These are phyloP conservation scores for Ziziphus jujuba DNA, from an alignment of 306 rosid species.

Conservation along the genomic window DNA sequence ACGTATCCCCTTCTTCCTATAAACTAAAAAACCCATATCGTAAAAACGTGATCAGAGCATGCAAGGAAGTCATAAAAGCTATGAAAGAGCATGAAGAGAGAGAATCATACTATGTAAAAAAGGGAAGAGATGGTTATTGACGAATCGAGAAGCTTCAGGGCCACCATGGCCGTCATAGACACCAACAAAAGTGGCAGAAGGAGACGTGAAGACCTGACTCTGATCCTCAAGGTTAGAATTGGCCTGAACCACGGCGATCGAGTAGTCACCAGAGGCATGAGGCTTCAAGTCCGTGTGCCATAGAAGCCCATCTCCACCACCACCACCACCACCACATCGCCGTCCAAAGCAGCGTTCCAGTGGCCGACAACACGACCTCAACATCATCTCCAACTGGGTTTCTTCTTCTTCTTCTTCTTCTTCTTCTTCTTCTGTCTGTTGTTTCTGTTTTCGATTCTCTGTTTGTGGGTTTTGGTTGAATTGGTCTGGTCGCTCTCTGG, in stretches of 20 bases:
- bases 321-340: constrained; percentile 20
- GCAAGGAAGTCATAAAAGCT: not conserved
- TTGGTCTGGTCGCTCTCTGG: not conserved
- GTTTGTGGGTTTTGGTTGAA: not conserved
- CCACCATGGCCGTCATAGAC: constrained; percentile 98
- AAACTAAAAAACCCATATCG: not conserved
- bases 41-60: not conserved
- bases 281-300: constrained; percentile 89
- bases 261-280: constrained; percentile 89
- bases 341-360: constrained; percentile 60
- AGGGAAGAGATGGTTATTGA: constrained; percentile 71
- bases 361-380: constrained; percentile 45
- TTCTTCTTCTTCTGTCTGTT: not conserved
- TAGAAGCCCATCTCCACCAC: constrained; percentile 56
- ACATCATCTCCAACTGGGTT: constrained; percentile 38
- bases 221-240: constrained; percentile 88
- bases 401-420: too few relatives aligned
- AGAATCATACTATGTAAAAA: constrained; percentile 59
- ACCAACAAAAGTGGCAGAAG: constrained; percentile 81
- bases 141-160: constrained; percentile 91
- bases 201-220: constrained; percentile 85
- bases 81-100: too few relatives aligned
- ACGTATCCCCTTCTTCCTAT: not conserved
- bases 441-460: not conserved
- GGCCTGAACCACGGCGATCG: constrained; percentile 95